Conservation (phyloP, 1,139 yeast species). For the Yamadazyma sp. region DNA sequence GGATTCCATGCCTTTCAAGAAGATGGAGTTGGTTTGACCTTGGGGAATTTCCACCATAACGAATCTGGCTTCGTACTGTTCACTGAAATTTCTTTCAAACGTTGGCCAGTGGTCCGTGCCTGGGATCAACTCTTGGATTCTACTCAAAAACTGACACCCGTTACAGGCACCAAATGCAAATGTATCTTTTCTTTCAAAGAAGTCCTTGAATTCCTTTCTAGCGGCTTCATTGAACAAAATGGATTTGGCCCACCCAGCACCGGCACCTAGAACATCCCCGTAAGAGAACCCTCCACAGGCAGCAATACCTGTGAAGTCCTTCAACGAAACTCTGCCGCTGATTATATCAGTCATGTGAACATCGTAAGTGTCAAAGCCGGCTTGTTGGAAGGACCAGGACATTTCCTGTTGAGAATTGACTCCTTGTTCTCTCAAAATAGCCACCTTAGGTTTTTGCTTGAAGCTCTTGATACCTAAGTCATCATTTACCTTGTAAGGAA, state of each 20-base stretch:
- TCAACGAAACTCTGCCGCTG: constrained; percentile 68
- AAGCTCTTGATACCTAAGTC: constrained; percentile 28
- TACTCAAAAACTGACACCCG: constrained; percentile 95
- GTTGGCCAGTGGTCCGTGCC: constrained; percentile 98
- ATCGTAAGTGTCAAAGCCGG: constrained; percentile 91
- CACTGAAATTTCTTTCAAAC: constrained; percentile 87
- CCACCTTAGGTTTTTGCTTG: constrained; percentile 75
- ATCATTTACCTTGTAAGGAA: constrained; percentile 59
- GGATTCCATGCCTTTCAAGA: constrained; percentile 88
- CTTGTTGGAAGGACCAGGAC: constrained; percentile 96
- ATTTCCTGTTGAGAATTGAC: constrained; percentile 97
- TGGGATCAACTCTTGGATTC: constrained; percentile 85
- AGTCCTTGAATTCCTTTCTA: constrained; percentile 70
- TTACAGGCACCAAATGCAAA: constrained; percentile 99
- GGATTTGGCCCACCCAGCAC: constrained; percentile 99
- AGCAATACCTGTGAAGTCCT: constrained; percentile 87
- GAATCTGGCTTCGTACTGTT: constrained; percentile 96
- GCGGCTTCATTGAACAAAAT: constrained; percentile 84
- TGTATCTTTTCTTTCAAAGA: constrained; percentile 87
- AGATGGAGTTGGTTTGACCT: constrained; percentile 58
- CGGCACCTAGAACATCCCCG: constrained; percentile 99
- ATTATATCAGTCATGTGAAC: constrained; percentile 96
- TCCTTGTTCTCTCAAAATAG: constrained; percentile 97
- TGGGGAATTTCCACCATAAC: constrained; percentile 80
- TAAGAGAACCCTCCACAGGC: constrained; percentile 99